phyloP scores from a whole-genome alignment of 345 rosid genomes.

The Balakata baccata region DNA sequence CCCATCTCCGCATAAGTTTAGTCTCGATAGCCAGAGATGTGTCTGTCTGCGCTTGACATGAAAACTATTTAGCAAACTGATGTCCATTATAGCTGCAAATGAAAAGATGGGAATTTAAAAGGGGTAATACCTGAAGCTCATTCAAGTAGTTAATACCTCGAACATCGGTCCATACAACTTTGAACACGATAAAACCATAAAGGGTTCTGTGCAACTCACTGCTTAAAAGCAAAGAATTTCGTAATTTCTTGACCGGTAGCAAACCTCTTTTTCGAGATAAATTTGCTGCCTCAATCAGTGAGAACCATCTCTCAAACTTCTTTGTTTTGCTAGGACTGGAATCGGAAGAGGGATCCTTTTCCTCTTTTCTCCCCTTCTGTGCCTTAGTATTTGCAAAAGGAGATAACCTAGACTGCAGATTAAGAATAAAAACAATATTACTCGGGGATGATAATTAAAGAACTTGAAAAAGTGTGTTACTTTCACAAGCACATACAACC shows the following conservation, averaged over 20 bases:
- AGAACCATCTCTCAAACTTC: constrained; percentile 62
- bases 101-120: constrained; percentile 16
- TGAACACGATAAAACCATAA: constrained; percentile 89
- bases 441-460: not conserved
- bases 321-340: constrained; percentile 30
- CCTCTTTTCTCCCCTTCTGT: constrained; percentile 42
- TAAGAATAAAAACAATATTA: constrained; percentile 23
- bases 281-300: constrained; percentile 55
- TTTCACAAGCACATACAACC: not conserved
- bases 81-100: constrained; percentile 1
- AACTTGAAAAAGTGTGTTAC: not conserved
- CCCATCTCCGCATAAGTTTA: constrained; percentile 93
- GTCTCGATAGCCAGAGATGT: constrained; percentile 88
- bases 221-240: constrained; percentile 50
- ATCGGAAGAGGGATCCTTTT: constrained; percentile 34
- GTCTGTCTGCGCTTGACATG: constrained; percentile 62
- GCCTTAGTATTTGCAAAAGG: constrained; percentile 91
- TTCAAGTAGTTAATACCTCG: constrained; percentile 87
- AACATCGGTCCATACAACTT: constrained; percentile 74
- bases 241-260: constrained; percentile 70
- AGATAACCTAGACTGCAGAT: constrained; percentile 84
- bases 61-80: constrained; percentile 29
- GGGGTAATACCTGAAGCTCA: constrained; percentile 76
- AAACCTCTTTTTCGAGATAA: constrained; percentile 52
- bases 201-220: constrained; percentile 72